These are phyloP conservation scores for Plantago lanceolata DNA, from an alignment of 305 asterid genomes.

Conservation along the genomic window DNA sequence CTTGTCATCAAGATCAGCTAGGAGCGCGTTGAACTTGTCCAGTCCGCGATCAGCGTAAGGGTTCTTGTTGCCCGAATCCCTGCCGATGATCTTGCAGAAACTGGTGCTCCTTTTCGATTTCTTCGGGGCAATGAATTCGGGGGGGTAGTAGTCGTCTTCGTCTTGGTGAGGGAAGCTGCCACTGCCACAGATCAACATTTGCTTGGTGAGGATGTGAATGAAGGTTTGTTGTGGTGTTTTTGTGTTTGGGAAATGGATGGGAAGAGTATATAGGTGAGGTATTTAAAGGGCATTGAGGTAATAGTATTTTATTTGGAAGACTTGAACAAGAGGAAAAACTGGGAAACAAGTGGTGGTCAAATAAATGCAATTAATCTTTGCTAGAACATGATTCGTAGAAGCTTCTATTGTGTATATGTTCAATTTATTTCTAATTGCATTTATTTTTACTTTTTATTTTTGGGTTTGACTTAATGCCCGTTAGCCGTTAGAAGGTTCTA, in stretches of 20 bases:
- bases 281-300: neutral
- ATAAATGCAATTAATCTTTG: neutral
- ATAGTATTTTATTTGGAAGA: constrained; percentile 13
- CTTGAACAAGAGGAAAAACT: constrained; percentile 24
- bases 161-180: constrained; percentile 39
- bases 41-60: constrained; percentile 70
- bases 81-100: constrained; percentile 32
- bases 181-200: constrained; percentile 65
- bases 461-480: constrained; percentile 23
- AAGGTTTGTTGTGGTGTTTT: neutral
- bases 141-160: constrained; percentile 35
- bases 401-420: constrained; percentile 26
- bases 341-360: constrained; percentile 27
- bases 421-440: neutral
- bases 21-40: constrained; percentile 71
- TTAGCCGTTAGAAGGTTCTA: too few species aligned
- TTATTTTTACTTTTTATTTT: neutral
- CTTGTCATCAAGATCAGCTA: constrained; percentile 62
- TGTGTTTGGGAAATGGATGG: neutral
- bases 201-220: neutral
- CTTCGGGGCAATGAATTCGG: constrained; percentile 45
- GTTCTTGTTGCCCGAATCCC: constrained; percentile 44
- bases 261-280: neutral
- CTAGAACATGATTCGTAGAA: constrained; percentile 33
- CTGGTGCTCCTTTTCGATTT: constrained; percentile 36